A percentile compares a stretch with the other conserved stretches of the same genome.
Conservation (phyloP, 176 grass and related monocot species). For the Avena sativa region DNA sequence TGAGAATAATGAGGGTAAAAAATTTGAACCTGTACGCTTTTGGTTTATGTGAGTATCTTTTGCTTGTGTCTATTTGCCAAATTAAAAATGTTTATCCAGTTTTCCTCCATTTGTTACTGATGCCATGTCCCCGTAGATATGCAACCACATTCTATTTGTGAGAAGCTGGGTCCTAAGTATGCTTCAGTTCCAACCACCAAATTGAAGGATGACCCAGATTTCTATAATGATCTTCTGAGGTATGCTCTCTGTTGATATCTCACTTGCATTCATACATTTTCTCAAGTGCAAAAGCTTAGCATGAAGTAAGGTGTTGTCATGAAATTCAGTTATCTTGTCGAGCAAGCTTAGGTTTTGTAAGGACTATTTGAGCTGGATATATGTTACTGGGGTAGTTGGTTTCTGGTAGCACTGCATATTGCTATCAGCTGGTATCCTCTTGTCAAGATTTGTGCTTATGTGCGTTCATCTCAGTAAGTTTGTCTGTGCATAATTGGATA, state of each 20-base stretch:
- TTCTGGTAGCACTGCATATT: slow-evolving; percentile 22
- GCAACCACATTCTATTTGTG: slow-evolving; percentile 75
- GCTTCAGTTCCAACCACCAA: slow-evolving; percentile 68
- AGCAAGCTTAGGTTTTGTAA: background rate
- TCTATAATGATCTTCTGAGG: slow-evolving; percentile 94
- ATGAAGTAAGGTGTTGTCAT: background rate
- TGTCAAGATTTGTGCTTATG: slow-evolving; percentile 5
- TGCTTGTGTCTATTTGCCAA: slow-evolving; percentile 3
- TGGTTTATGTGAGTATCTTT: slow-evolving; percentile 87
- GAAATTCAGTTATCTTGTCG: background rate
- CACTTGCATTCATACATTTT: background rate
- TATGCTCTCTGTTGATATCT: slow-evolving; percentile 36
- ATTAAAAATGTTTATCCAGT: slow-evolving; percentile 9
- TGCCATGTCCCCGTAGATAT: slow-evolving; percentile 70
- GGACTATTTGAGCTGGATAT: background rate
- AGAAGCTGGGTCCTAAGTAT: slow-evolving; percentile 94
- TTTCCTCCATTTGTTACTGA: slow-evolving; percentile 1
- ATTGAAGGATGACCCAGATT: slow-evolving; percentile 78
- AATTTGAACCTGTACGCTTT: slow-evolving; percentile 92
- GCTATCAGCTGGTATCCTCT: slow-evolving; percentile 11
- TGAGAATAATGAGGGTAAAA: slow-evolving; percentile 89
- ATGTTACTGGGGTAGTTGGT: slow-evolving; percentile 26
- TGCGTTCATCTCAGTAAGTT: background rate
- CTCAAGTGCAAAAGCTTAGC: slow-evolving; percentile 16
- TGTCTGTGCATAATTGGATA: background rate